Conservation (phyloP, 768 basidiomycete genomes). For the Pleurotus eryngii region DNA sequence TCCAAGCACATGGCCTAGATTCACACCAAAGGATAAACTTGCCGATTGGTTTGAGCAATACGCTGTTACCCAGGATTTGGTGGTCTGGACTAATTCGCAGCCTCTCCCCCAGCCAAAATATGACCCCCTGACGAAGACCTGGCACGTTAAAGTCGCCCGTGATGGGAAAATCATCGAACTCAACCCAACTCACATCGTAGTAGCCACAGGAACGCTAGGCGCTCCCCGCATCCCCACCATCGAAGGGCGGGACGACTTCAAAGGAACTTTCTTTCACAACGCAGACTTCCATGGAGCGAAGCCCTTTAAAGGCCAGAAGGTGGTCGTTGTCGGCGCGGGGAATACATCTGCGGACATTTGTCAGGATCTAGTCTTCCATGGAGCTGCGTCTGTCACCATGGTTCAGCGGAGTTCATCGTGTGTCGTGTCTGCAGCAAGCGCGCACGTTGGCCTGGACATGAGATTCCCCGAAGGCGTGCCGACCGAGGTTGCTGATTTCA, state of each 20-base stretch:
- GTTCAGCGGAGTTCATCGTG: slow-evolving; percentile 38
- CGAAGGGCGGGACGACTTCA: slow-evolving; percentile 22
- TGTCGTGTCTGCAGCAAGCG: slow-evolving; percentile 17
- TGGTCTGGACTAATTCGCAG: slow-evolving; percentile 37
- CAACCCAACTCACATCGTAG: slow-evolving; percentile 34
- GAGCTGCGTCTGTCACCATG: slow-evolving; percentile 35
- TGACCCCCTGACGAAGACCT: slow-evolving; percentile 24
- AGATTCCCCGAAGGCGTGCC: slow-evolving; percentile 18
- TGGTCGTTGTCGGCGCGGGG: slow-evolving; percentile 38
- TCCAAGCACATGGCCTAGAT: slow-evolving; percentile 39
- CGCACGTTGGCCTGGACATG: neutral
- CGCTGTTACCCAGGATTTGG: slow-evolving; percentile 34
- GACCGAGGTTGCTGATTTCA: slow-evolving; percentile 23
- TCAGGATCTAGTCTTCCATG: slow-evolving; percentile 29
- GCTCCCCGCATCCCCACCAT: slow-evolving; percentile 28
- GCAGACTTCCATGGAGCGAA: slow-evolving; percentile 25
- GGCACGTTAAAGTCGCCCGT: slow-evolving; percentile 30
- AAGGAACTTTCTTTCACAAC: slow-evolving; percentile 30
- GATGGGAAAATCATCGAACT: slow-evolving; percentile 25
- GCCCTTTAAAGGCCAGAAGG: slow-evolving; percentile 28
- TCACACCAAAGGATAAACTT: slow-evolving; percentile 37
- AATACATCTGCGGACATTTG: slow-evolving; percentile 36
- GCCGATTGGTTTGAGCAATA: slow-evolving; percentile 45
- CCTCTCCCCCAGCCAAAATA: slow-evolving; percentile 31
- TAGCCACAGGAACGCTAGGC: slow-evolving; percentile 36